These are phyloP conservation scores for Agrostemma githago DNA, from an alignment of 148 eudicot species.

Conservation along the genomic window DNA sequence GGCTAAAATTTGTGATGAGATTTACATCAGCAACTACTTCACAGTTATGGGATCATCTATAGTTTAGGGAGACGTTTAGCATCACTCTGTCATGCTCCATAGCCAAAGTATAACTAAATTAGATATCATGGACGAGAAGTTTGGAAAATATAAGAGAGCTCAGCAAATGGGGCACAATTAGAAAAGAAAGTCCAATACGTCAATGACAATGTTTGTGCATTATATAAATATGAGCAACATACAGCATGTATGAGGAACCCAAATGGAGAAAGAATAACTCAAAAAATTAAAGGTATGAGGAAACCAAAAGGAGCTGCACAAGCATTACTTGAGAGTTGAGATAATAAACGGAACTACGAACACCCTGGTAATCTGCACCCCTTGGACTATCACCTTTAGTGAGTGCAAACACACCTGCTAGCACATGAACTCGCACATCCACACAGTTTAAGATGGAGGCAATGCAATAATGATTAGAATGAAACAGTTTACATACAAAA, in stretches of 20 bases:
- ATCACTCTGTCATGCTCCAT: not conserved
- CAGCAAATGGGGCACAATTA: not conserved
- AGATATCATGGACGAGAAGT: not conserved
- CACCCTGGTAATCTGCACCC: not conserved
- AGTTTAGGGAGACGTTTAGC: not conserved
- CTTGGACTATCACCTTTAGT: not conserved
- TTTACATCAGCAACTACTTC: not conserved
- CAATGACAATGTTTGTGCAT: not conserved
- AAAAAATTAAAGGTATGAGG: not conserved
- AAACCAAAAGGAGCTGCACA: not conserved
- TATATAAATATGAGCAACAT: constrained; percentile 3
- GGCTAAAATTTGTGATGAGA: not conserved
- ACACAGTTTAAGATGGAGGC: not conserved
- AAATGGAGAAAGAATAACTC: not conserved
- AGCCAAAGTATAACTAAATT: not conserved
- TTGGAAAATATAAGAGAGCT: not conserved
- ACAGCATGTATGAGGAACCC: not conserved
- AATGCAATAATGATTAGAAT: constrained; percentile 9
- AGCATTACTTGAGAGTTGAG: not conserved
- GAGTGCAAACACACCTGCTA: not conserved
- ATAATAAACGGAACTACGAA: not conserved
- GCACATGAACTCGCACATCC: not conserved
- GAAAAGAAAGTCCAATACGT: not conserved
- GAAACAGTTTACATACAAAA: constrained; percentile 13
- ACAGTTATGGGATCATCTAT: not conserved